Base-by-base conservation (phyloP, 768 basidiomycete species). In the Tulasnella sp. region DNA sequence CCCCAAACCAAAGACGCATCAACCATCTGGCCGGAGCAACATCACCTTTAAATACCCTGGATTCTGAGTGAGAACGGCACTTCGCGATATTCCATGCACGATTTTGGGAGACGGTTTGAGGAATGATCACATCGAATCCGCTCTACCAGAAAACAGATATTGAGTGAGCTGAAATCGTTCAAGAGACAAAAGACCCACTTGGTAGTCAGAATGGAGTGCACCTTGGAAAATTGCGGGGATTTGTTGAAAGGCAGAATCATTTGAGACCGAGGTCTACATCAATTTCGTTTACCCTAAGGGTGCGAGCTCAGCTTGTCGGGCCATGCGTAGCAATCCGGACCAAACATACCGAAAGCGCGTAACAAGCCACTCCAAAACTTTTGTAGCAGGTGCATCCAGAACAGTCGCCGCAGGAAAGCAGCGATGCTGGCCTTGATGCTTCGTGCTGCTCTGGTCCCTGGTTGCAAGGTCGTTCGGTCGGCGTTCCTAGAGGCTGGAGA, bases 241-340 rank as follows among this genome's bases (percentile, higher is more conserved):
- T 97, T 95, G 84, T 99, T 96, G 84, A 97, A 98, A 0, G 98
- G 98, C 42, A 98, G 87, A 99, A 99, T 31, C 96, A 88, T 11
- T 92, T 86, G 8, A 99, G 88, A 40, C 96, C 84, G 34, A 90
- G 89, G 78, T 93, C 90, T 78, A 97, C 89, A 84, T 99, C 98
- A 87, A 98, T 96, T 85, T 99, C 96, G 84, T 98, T 90, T 40
- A 98, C 91, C 85, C 97, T 98, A 16, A 18, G 54, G 37, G 50
- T 1, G 40, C 82, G 18, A 69, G 80, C 72, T 50, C 83, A 50
- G 78, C 28, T 16, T 12, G 1, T 31, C 0, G 46, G n/a, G 18
- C 54, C 64, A 34, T 50, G 42, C 9, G 11, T 12, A 7, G 14
- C 22, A n/a, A 42, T 6, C 6, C 11, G 34, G 34, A 64, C n/a